Evolutionary conservation across 176 grass and related monocot species (phyloP), one percentile per base, ranked within the genome.

Genomic region (Carex parvula): DNA sequence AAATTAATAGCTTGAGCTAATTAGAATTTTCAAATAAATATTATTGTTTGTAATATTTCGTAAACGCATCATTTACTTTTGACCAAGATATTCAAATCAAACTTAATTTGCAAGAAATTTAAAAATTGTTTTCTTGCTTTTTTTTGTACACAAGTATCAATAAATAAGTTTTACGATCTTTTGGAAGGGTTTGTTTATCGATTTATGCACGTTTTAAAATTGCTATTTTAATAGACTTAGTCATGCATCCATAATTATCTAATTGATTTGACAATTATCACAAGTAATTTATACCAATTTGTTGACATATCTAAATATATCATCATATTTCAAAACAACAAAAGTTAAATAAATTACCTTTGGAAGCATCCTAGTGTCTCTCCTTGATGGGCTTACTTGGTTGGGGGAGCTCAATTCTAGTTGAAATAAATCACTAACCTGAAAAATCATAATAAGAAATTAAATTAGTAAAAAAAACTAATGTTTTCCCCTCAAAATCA

Each of bases 351-450:
- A 81, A 89, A 81, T 61, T 88, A 83, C 92, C 91, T 88, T 92
- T 87, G 61, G 61, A 81, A 74, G 61, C 84, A 70, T 89, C 54
- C 72, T 89, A 67, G 37, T 83, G 86, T 91, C 84, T 83, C 86
- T 88, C 71, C 82, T 90, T 69, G 61, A 52, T 46, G 21, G 61
- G 5, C 2, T 83, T 53, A 53, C 22, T 53, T 83, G 62, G 42
- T 73, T 90, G 82, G 84, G 83, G 85, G 92, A 79, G 42, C 85
- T 90, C 66, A 83, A 79, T 84, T 92, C 81, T 80, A 89, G 74
- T 50, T 89, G 88, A 53, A 85, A 86, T 21, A 95, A 77, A 86
- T 65, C 87, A 88, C 87, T 91, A 84, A 95, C 80, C 93, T 95
- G 87, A 9, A 87, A 89, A 62, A 85, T 33, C 15, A 56, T 80